Evolutionary conservation across 1,139 yeast species (phyloP).

Genomic region (Suhomyces choctaworum): DNA sequence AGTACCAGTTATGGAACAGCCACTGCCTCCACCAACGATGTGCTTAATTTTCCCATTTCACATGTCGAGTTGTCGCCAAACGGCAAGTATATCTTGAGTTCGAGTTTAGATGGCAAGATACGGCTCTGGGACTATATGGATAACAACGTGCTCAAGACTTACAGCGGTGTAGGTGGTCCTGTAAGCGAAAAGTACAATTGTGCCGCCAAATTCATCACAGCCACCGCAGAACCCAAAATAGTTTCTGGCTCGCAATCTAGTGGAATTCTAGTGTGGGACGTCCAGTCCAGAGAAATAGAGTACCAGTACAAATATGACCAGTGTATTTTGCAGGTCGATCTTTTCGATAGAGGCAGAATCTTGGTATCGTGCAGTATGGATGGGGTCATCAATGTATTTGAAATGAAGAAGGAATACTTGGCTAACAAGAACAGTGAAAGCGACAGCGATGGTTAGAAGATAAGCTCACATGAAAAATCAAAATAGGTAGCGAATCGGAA

Average conservation of each 20-base stretch:
- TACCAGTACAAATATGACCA: slow-evolving; percentile 30
- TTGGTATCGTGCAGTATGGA: slow-evolving; percentile 41
- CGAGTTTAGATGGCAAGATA: slow-evolving; percentile 77
- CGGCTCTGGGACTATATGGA: slow-evolving; percentile 83
- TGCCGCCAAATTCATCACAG: slow-evolving; percentile 48
- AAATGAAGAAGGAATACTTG: slow-evolving; percentile 18
- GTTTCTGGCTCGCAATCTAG: slow-evolving; percentile 70
- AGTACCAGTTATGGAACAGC: slow-evolving; percentile 60
- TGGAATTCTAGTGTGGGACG: slow-evolving; percentile 68
- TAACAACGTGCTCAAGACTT: slow-evolving; percentile 77
- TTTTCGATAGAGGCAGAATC: slow-evolving; percentile 32
- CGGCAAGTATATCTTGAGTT: slow-evolving; percentile 74
- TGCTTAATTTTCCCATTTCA: slow-evolving; percentile 64
- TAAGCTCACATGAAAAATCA: not conserved
- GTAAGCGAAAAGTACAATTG: slow-evolving; percentile 50
- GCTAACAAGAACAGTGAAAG: slow-evolving; percentile 1
- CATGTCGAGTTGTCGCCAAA: slow-evolving; percentile 77
- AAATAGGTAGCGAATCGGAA: no score
- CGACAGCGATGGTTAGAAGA: not conserved
- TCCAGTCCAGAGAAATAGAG: slow-evolving; percentile 62
- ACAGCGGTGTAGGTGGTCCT: slow-evolving; percentile 39
- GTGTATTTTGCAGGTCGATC: slow-evolving; percentile 54
- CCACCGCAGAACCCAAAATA: slow-evolving; percentile 39
- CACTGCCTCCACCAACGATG: slow-evolving; percentile 56
- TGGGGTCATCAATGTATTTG: slow-evolving; percentile 29